Conservation (phyloP, 306 rosid species). For the Trichosanthes truncata region DNA sequence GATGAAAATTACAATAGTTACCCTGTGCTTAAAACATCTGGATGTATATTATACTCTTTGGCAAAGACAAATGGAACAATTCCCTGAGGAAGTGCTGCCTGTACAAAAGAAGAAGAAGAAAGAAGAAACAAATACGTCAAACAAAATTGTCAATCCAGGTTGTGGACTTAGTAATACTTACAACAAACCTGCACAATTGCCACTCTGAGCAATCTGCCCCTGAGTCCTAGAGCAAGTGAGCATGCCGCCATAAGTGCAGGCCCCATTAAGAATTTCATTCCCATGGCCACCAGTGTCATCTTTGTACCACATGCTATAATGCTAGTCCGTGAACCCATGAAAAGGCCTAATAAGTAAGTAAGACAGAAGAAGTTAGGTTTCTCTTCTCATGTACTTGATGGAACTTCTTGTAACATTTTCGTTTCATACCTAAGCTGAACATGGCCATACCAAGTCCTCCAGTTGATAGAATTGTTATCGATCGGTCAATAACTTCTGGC, state of each 20-base stretch:
- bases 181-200: slow-evolving; percentile 69
- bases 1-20: slow-evolving; percentile 17
- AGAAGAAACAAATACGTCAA: not conserved
- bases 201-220: slow-evolving; percentile 40
- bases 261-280: slow-evolving; percentile 61
- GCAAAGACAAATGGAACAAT: slow-evolving; percentile 96
- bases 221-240: slow-evolving; percentile 54
- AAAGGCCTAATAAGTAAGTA: slow-evolving; percentile 26
- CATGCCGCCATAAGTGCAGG: slow-evolving; percentile 78
- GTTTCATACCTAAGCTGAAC: slow-evolving; percentile 84
- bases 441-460: slow-evolving; percentile 98
- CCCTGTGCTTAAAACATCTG: slow-evolving; percentile 84
- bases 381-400: not conserved
- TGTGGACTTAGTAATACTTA: not conserved
- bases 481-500: slow-evolving; percentile 56
- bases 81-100: slow-evolving; percentile 98
- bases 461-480: slow-evolving; percentile 48
- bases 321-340: slow-evolving; percentile 72
- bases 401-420: not conserved
- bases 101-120: slow-evolving; percentile 13
- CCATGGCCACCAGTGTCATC: slow-evolving; percentile 58
- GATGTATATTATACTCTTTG: slow-evolving; percentile 73
- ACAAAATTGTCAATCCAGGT: not conserved
- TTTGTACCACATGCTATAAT: slow-evolving; percentile 65
- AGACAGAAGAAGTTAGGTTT: not conserved